phyloP scores from a whole-genome alignment of 306 rosid species.

The Trifolium subterraneum region DNA sequence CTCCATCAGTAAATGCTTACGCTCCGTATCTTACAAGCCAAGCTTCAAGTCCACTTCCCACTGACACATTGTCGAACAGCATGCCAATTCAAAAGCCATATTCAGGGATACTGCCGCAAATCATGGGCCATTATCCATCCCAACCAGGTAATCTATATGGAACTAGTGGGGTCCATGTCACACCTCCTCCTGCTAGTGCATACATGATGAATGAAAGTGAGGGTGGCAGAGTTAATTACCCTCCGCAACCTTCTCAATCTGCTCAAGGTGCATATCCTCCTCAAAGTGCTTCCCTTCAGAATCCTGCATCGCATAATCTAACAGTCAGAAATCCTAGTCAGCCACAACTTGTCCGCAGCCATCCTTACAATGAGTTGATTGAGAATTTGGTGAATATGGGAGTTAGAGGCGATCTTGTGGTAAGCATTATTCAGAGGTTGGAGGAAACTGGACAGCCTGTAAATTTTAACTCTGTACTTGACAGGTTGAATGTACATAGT shows the following conservation, averaged over 20 bases:
- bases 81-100: conserved; percentile 78
- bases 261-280: conserved; percentile 74
- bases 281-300: conserved; percentile 61
- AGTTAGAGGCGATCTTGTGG: conserved; percentile 73
- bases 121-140: conserved; percentile 56
- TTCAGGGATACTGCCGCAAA: conserved; percentile 69
- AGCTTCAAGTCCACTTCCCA: conserved; percentile 61
- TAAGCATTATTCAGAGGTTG: conserved; percentile 83
- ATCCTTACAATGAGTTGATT: conserved; percentile 71
- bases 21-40: conserved; percentile 68
- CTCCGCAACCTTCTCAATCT: conserved; percentile 63
- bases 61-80: conserved; percentile 64
- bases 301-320: conserved; percentile 51
- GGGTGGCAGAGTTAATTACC: conserved; percentile 63
- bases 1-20: conserved; percentile 53
- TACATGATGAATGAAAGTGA: conserved; percentile 74
- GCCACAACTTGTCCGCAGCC: conserved; percentile 58
- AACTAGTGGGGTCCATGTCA: conserved; percentile 52
- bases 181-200: conserved; percentile 63
- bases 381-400: conserved; percentile 84
- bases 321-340: conserved; percentile 57
- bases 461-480: conserved; percentile 78
- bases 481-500: conserved; percentile 66
- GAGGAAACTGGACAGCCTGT: conserved; percentile 80
- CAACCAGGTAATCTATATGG: conserved; percentile 64